Evolutionary conservation across 176 grass and related monocot genomes (phyloP).

Genomic region (Pontederia paniculata): DNA sequence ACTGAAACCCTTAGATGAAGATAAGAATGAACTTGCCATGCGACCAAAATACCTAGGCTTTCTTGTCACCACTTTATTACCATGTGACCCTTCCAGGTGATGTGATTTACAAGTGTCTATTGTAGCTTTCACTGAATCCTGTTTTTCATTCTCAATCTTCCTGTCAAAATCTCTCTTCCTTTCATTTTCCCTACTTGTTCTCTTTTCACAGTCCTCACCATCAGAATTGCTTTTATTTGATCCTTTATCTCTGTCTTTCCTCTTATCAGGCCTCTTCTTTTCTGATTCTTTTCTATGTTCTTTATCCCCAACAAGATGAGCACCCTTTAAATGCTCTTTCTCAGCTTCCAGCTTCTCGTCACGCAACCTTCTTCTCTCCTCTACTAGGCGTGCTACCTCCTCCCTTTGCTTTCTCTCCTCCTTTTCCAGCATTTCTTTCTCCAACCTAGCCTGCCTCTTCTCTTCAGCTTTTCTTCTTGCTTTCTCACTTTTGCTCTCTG

Average conservation of each 20-base stretch:
- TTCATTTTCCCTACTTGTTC: not conserved
- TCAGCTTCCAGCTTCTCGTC: constrained; percentile 78
- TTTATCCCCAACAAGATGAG: constrained; percentile 58
- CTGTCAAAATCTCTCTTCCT: constrained; percentile 17
- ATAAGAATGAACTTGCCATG: constrained; percentile 3
- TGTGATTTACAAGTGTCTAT: constrained; percentile 1
- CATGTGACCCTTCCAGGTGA: not conserved
- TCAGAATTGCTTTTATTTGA: constrained; percentile 94
- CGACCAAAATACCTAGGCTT: constrained; percentile 13
- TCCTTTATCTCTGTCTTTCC: constrained; percentile 64
- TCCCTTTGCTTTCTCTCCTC: constrained; percentile 93
- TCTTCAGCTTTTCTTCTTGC: constrained; percentile 82
- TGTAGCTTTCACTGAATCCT: not conserved
- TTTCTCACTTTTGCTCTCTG: constrained; percentile 66
- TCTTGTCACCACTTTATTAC: constrained; percentile 6
- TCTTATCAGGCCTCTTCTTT: constrained; percentile 48
- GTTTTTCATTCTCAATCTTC: constrained; percentile 9
- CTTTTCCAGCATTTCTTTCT: constrained; percentile 91
- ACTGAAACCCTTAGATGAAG: constrained; percentile 10
- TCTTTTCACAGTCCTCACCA: constrained; percentile 38
- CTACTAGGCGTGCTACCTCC: constrained; percentile 76
- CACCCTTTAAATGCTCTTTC: constrained; percentile 46
- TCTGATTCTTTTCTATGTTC: constrained; percentile 52
- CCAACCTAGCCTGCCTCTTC: constrained; percentile 65
- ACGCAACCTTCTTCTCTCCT: constrained; percentile 74